Percentiles rank a stretch among this genome's conserved stretches.
Conservation (phyloP, 1,139 yeast species). For the Debaryomyces robertsiae region DNA sequence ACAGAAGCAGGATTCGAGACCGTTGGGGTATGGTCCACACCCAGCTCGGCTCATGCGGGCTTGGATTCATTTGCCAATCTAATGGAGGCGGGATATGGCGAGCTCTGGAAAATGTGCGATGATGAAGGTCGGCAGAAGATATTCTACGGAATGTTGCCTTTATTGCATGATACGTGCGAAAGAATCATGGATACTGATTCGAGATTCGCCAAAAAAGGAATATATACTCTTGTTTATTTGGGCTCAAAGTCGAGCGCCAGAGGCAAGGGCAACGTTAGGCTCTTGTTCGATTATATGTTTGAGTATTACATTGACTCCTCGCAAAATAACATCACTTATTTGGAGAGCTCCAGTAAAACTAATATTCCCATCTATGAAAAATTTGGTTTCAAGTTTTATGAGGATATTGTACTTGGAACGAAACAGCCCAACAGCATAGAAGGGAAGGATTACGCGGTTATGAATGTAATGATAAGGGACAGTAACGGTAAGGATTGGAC, state of each 20-base stretch:
- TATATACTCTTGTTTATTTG: conserved; percentile 62
- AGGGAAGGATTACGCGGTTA: conserved; percentile 52
- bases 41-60: conserved; percentile 47
- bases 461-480: conserved; percentile 62
- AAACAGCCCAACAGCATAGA: conserved; percentile 33
- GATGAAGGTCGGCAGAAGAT: conserved; percentile 56
- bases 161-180: conserved; percentile 53
- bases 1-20: conserved; percentile 55
- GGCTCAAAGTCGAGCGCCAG: conserved; percentile 61
- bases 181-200: conserved; percentile 37
- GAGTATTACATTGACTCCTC: conserved; percentile 50
- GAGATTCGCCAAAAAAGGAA: conserved; percentile 40
- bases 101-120: conserved; percentile 53
- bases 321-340: conserved; percentile 47
- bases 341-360: conserved; percentile 57
- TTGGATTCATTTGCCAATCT: conserved; percentile 53
- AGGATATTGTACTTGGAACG: conserved; percentile 53
- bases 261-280: conserved; percentile 69
- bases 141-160: conserved; percentile 58
- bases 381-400: conserved; percentile 56
- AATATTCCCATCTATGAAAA: conserved; percentile 61
- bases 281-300: conserved; percentile 59
- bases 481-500: conserved; percentile 45
- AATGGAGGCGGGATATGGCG: conserved; percentile 59
- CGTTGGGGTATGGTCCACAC: conserved; percentile 64